phyloP scores from a whole-genome alignment of 225 moss, liverwort and hornwort genomes.

The Pleurozium schreberi region DNA sequence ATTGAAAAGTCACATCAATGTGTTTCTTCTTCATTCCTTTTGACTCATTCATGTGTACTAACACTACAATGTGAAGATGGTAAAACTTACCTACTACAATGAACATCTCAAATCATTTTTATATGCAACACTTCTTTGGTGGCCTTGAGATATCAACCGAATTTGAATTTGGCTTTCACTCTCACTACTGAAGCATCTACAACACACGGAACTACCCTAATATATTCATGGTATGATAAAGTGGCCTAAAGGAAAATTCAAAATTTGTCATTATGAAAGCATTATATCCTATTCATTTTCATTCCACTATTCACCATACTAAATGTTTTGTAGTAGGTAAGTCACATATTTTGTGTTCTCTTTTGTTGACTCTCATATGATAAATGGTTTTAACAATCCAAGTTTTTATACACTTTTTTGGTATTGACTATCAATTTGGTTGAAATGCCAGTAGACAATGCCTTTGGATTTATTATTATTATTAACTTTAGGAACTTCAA shows the following conservation, averaged over 20 bases:
- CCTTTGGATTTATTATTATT: too few species aligned
- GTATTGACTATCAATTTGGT: not conserved
- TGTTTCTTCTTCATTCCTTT: not conserved
- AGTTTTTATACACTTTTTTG: not conserved
- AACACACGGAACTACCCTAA: not conserved
- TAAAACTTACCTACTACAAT: too few species aligned
- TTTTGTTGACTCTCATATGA: not conserved
- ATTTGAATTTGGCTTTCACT: not conserved
- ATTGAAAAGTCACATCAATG: not conserved
- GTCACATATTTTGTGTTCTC: not conserved
- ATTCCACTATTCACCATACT: too few species aligned
- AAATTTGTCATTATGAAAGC: not conserved
- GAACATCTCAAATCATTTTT: not conserved
- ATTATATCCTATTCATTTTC: not conserved
- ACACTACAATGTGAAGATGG: not conserved
- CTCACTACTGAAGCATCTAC: not conserved
- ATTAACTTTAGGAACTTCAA: accelerated
- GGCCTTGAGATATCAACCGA: not conserved
- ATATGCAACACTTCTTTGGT: not conserved
- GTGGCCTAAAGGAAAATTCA: not conserved
- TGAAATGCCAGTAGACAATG: accelerated
- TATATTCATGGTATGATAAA: not conserved
- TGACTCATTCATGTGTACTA: not conserved
- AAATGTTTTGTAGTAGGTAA: not conserved
- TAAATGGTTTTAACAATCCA: not conserved